Percentiles rank a stretch among this genome's conserved stretches.
phyloP scores from a whole-genome alignment of 2,329 filamentous ascomycete genomes.

The Fusarium equiseti region DNA sequence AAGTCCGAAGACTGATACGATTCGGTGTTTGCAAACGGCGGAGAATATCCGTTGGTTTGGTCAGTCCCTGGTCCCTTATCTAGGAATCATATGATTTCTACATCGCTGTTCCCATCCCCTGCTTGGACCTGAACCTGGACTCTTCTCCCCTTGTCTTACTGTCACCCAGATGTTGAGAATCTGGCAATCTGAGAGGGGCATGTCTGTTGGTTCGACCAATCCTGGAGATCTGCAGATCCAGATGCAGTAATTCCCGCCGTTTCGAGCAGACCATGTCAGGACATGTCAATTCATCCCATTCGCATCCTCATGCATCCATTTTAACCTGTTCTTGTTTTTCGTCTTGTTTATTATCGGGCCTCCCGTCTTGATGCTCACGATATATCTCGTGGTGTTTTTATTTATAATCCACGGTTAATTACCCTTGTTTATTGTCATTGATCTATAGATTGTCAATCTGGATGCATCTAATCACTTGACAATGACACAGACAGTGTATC shows the following conservation, averaged over 20 bases:
- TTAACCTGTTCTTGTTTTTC: conserved; percentile 17
- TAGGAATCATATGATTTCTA: conserved; percentile 38
- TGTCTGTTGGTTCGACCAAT: conserved; percentile 30
- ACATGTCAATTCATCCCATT: conserved; percentile 11
- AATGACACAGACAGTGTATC: conserved; percentile 6
- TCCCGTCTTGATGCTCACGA: conserved; percentile 12
- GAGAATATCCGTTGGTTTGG: conserved; percentile 30
- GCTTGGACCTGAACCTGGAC: conserved; percentile 20
- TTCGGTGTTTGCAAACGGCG: conserved; percentile 12
- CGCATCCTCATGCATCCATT: conserved; percentile 14
- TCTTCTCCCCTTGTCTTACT: conserved; percentile 16
- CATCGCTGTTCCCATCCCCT: conserved; percentile 18
- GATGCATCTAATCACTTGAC: background rate
- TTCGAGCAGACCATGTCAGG: conserved; percentile 16
- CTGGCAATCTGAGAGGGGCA: conserved; percentile 25
- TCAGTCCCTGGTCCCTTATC: background rate
- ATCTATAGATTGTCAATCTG: conserved; percentile 24
- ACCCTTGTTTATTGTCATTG: background rate
- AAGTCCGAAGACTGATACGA: conserved; percentile 27
- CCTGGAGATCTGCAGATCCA: conserved; percentile 35
- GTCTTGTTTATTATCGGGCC: conserved; percentile 11
- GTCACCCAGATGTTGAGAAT: conserved; percentile 18
- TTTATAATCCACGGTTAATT: conserved; percentile 19
- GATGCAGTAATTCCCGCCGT: conserved; percentile 29
- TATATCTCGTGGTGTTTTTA: conserved; percentile 34